Evolutionary conservation across 768 basidiomycete species (phyloP), one percentile per base, ranked within the genome.

Genomic region (Tricholoma saponaceum): DNA sequence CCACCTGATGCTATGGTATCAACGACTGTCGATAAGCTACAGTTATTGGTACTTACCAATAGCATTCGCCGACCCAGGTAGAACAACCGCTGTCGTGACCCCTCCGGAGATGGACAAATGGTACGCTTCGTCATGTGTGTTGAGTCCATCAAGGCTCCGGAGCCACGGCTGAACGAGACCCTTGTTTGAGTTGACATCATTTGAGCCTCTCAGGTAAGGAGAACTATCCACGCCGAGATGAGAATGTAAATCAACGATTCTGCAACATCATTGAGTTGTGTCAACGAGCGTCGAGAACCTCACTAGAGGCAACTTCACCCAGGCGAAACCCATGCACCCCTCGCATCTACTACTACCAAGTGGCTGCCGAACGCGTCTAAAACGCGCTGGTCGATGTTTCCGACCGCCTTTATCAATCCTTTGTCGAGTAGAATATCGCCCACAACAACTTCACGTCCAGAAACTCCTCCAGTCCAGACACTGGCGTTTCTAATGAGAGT

Each of bases 71-170:
- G 83, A 87, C 0, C 90, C 91, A 14, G 92, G 92, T 2, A 94
- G 75, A 25, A 93, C 74, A 23, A 91, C 75, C 2, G 87, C 79
- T 0, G 88, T 89, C 1, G 91, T 93, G 12, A 93, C 80, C 8
- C 93, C 92, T 13, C 92, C 91, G 0, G 90, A 74, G 56, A 90
- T 81, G 18, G 86, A 81, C 7, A 88, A 71, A 28, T 68, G 72
- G 69, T 86, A 91, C 0, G 89, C 79, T 14, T 83, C 80, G 66
- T 93, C 91, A 62, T 89, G 89, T 0, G 89, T 91, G 65, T 93
- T 91, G 54, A 94, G 76, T 0, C 81, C 90, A 65, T 95, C 91
- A 7, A 92, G 69, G 35, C 83, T 85, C 35, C 90, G 79, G 9
- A 94, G 76, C 86, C 86, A 89, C n/a, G 82, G 83, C 37, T 73